Evolutionary conservation across 2,329 filamentous ascomycete species (phyloP).

Genomic region (Clonostachys sp.): DNA sequence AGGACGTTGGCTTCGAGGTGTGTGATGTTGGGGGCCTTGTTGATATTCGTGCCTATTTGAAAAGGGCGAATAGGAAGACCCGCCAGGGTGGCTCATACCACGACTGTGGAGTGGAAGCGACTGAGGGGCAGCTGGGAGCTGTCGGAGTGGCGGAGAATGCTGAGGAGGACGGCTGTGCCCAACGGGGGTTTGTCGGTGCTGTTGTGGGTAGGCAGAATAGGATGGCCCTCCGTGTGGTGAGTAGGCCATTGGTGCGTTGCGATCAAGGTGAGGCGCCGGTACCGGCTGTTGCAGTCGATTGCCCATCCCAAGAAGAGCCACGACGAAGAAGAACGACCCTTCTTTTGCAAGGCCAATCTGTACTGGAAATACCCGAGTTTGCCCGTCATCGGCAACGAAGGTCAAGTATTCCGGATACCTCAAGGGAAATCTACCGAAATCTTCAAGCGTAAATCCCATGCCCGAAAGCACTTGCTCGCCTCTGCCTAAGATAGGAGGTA

Average conservation of each 20-base stretch:
- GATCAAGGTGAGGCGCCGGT: too few relatives aligned
- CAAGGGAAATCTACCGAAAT: constrained; percentile 44
- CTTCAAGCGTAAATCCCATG: constrained; percentile 48
- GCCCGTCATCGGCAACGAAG: constrained; percentile 47
- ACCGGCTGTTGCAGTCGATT: constrained; percentile 27
- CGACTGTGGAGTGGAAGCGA: constrained; percentile 17
- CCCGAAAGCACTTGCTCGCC: constrained; percentile 50
- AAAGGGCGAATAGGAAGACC: constrained; percentile 38
- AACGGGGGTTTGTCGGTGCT: too few relatives aligned
- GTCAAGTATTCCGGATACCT: constrained; percentile 51
- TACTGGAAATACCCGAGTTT: constrained; percentile 41
- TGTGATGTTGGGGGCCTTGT: constrained; percentile 43
- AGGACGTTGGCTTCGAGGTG: constrained; percentile 46
- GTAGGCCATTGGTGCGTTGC: too few relatives aligned
- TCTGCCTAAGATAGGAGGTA: constrained; percentile 57
- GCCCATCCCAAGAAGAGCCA: constrained; percentile 37
- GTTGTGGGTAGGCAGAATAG: constrained; percentile 11
- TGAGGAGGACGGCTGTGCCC: constrained; percentile 12
- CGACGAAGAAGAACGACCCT: constrained; percentile 59
- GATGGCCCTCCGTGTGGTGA: constrained; percentile 12
- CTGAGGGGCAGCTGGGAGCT: constrained; percentile 7
- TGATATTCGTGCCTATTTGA: constrained; percentile 38
- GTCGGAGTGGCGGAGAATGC: constrained; percentile 18
- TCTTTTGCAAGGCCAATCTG: constrained; percentile 55
- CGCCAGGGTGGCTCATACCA: constrained; percentile 33